Percentiles rank a stretch among this genome's conserved stretches.
Conservation (phyloP, 495 filamentous ascomycete species). For the Daldinia decipiens region DNA sequence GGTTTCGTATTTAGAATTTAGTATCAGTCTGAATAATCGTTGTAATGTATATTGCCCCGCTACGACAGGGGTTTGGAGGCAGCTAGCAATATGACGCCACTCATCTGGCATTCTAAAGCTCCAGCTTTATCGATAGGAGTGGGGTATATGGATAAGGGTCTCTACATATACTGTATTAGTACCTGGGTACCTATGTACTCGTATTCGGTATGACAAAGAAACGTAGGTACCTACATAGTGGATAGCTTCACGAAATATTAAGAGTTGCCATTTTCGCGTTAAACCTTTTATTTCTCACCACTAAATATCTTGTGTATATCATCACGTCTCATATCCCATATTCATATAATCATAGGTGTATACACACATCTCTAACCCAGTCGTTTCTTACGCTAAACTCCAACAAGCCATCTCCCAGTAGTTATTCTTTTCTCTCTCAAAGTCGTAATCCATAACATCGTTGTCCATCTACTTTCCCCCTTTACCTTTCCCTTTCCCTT, state of each 20-base stretch:
- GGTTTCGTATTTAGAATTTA: background rate
- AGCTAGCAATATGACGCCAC: slow-evolving; percentile 39
- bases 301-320: slow-evolving; percentile 14
- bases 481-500: background rate
- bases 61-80: slow-evolving; percentile 26
- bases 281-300: background rate
- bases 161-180: background rate
- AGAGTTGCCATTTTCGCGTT: background rate
- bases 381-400: slow-evolving; percentile 18
- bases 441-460: background rate
- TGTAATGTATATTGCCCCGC: slow-evolving; percentile 34
- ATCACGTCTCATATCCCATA: background rate
- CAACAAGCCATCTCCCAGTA: background rate
- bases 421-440: background rate
- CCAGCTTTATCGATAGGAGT: slow-evolving; percentile 21
- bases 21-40: slow-evolving; percentile 2
- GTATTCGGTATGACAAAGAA: background rate
- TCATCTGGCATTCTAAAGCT: background rate
- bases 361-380: background rate
- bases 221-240: background rate
- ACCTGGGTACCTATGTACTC: background rate
- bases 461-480: background rate
- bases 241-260: no score
- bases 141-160: slow-evolving; percentile 9
- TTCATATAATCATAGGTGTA: background rate